These are phyloP conservation scores for Aphanocladium album DNA, from an alignment of 2,329 filamentous ascomycete species.

Conservation along the genomic window DNA sequence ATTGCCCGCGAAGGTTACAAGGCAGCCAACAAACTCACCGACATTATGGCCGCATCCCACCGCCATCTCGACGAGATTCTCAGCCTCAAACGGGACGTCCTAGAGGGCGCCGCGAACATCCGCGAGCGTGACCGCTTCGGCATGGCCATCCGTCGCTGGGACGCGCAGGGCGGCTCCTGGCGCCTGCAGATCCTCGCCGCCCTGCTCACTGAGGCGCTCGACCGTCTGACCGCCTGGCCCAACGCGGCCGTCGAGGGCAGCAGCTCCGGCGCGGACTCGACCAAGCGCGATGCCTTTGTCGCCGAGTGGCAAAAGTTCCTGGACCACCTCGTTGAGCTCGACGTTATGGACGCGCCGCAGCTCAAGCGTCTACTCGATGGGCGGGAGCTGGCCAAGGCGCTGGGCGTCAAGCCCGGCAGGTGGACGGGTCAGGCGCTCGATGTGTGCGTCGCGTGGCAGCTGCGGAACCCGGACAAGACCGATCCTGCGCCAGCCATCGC, in stretches of 20 bases:
- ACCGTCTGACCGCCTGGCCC: constrained; percentile 31
- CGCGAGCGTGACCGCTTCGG: constrained; percentile 60
- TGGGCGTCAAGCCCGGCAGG: constrained; percentile 67
- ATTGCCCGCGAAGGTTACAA: constrained; percentile 73
- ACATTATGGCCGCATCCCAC: constrained; percentile 60
- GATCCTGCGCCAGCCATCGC: constrained; percentile 56
- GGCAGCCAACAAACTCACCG: constrained; percentile 68
- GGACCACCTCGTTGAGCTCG: constrained; percentile 48
- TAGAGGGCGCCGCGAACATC: constrained; percentile 39
- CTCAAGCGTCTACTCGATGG: constrained; percentile 69
- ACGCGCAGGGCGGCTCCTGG: constrained; percentile 59
- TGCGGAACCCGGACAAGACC: constrained; percentile 65
- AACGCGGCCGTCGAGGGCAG: neutral
- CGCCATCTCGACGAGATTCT: constrained; percentile 61
- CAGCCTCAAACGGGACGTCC: constrained; percentile 51
- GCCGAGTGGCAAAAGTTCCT: constrained; percentile 50
- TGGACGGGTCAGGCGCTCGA: constrained; percentile 82
- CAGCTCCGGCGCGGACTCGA: constrained; percentile 7
- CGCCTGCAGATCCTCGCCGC: constrained; percentile 64
- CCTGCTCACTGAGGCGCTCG: constrained; percentile 58
- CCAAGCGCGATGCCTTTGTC: constrained; percentile 43
- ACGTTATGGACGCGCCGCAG: constrained; percentile 52
- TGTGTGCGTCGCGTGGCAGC: constrained; percentile 80
- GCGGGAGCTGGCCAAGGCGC: constrained; percentile 60
- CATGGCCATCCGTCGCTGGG: constrained; percentile 71